Base-by-base conservation (phyloP, 495 filamentous ascomycete species). In the Emericellopsis terricola region DNA sequence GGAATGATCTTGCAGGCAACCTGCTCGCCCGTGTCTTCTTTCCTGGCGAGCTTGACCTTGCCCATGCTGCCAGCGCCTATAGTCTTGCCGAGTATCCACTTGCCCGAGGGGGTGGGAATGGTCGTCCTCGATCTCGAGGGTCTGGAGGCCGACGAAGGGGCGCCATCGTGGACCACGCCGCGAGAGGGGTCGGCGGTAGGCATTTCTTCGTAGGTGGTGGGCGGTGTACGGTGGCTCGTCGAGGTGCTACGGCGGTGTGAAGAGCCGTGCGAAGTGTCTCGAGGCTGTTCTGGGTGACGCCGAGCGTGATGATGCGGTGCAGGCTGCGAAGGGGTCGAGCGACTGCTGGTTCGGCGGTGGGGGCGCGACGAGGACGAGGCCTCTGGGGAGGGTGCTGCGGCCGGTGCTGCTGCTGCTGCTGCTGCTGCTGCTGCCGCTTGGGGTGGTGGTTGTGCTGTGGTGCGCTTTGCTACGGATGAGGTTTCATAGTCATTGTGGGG, bases 11-110 rank as follows among this genome's bases (percentile, higher is more conserved):
- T 99, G 45, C 94, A 80, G 14, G 89, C 89, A 37, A 92, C 85
- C 69, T 89, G 72, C 56, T 92, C 83, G 41, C 73, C 74, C 9
- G 76, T 76, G 46, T 86, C 81, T 33, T 75, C 62, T 50, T 78
- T 84, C 42, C 76, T 79, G 11, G 83, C 83, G 34, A 92, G 57
- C 55, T 92, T 92, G 24, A 92, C 83, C 53, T 92, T 91, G 17
- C 83, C 83, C 89, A 99, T 99, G 51, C 87, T 94, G 8, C 89
- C 89, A 36, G 86, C 84, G 30, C 89, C 89, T 39, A 99, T 89
- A 2, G 89, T 99, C 63, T 99, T 96, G 15, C 87, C 89, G 31
- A 99, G 65, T 17, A 81, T 68, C 80, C 86, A 99, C 57, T 82
- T 72, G 28, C 86, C 86, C 2, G 81, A 81, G 18, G 71, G 71